phyloP scores from a whole-genome alignment of 345 rosid genomes.

The Cardiospermum halicacabum region DNA sequence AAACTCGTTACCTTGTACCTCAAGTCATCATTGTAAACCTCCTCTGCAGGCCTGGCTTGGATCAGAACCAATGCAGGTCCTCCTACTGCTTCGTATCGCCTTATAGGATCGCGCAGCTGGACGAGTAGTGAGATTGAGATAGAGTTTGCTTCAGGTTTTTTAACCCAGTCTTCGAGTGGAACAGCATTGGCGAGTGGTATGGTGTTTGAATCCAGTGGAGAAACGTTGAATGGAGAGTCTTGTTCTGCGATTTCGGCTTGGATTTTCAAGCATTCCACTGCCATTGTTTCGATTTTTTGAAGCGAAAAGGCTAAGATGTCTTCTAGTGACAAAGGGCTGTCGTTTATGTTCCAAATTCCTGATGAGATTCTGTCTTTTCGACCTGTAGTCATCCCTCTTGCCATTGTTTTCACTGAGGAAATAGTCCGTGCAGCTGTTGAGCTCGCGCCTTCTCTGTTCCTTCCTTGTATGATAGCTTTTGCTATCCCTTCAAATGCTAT shows the following conservation, averaged over 20 bases:
- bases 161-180: constrained; percentile 70
- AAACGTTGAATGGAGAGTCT: constrained; percentile 72
- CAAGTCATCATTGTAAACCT: constrained; percentile 42
- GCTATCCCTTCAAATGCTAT: constrained; percentile 98
- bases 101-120: constrained; percentile 75
- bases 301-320: constrained; percentile 69
- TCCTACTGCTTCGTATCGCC: constrained; percentile 88
- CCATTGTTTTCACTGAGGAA: constrained; percentile 76
- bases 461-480: constrained; percentile 86
- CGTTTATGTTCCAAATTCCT: constrained; percentile 79
- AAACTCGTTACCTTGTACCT: constrained; percentile 54
- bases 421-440: constrained; percentile 83
- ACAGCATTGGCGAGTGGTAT: constrained; percentile 49
- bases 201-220: constrained; percentile 38
- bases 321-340: constrained; percentile 49
- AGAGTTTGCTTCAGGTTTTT: constrained; percentile 23
- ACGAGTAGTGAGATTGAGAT: constrained; percentile 44
- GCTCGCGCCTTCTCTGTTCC: constrained; percentile 84
- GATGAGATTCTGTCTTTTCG: constrained; percentile 80
- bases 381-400: constrained; percentile 54
- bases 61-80: constrained; percentile 59
- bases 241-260: constrained; percentile 86
- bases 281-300: constrained; percentile 81
- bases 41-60: constrained; percentile 35
- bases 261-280: constrained; percentile 73